Conservation (phyloP, 164 flowering plant species). For the Stephania japonica region DNA sequence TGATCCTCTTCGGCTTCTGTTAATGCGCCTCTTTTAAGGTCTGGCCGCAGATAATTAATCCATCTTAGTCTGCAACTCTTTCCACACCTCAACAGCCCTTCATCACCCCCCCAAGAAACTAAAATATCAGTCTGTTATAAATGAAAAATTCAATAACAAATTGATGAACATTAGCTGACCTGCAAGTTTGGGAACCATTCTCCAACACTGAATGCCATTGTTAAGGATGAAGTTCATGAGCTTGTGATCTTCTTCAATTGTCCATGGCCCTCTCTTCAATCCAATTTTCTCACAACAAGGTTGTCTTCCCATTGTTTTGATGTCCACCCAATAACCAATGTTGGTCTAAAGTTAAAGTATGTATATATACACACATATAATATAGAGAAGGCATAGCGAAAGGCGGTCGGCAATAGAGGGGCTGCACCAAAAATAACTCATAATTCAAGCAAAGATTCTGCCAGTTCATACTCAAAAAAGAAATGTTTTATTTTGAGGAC, state of each 20-base stretch:
- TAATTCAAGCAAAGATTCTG: constrained; percentile 42
- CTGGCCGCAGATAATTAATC: constrained; percentile 78
- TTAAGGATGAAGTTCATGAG: constrained; percentile 63
- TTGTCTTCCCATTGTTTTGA: constrained; percentile 53
- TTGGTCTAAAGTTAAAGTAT: background rate
- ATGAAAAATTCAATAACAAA: background rate
- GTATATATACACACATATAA: background rate
- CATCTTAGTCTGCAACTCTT: constrained; percentile 79
- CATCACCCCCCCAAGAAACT: constrained; percentile 2
- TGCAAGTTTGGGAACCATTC: constrained; percentile 72
- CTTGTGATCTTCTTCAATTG: constrained; percentile 76
- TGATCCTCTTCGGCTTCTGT: constrained; percentile 58
- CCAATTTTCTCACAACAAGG: constrained; percentile 81
- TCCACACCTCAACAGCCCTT: constrained; percentile 73
- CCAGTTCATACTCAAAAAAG: constrained; percentile 41
- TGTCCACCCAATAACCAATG: background rate
- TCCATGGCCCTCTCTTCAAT: constrained; percentile 79
- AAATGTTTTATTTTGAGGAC: constrained; percentile 22
- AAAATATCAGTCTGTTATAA: background rate
- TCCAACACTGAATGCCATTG: constrained; percentile 80
- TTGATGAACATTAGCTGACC: constrained; percentile 27
- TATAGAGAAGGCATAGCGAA: background rate
- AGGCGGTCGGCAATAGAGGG: constrained; percentile 13
- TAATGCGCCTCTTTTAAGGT: constrained; percentile 64
- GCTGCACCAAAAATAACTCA: constrained; percentile 20